A percentile compares a stretch with the other conserved stretches of the same genome.
Evolutionary conservation across 352 stramenopile genomes (phyloP).

Genomic region (Phytophthora pseudosyringae): DNA sequence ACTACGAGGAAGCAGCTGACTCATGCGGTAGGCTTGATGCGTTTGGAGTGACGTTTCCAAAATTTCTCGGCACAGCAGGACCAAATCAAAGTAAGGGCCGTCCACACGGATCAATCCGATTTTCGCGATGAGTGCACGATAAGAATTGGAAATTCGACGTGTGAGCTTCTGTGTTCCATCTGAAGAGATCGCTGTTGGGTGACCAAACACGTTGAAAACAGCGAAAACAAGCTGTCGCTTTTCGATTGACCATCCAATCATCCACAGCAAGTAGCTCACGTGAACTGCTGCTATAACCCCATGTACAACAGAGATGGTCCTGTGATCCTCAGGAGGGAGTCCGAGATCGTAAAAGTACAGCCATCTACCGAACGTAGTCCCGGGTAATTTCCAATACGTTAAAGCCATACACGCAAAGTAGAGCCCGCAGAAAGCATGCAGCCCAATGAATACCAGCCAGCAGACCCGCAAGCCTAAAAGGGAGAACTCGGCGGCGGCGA

Average conservation of each 20-base stretch:
- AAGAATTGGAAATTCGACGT: not conserved
- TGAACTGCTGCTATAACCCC: slow-evolving; percentile 11
- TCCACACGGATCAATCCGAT: slow-evolving; percentile 7
- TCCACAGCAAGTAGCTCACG: slow-evolving; percentile 11
- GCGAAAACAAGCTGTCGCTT: slow-evolving; percentile 7
- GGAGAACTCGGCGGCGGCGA: not conserved
- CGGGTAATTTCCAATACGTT: slow-evolving; percentile 2
- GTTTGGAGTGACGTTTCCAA: slow-evolving; percentile 36
- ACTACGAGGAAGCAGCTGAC: slow-evolving; percentile 27
- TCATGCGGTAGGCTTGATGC: slow-evolving; percentile 36
- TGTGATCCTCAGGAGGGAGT: slow-evolving; percentile 6
- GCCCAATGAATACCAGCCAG: slow-evolving; percentile 4
- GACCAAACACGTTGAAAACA: slow-evolving; percentile 8
- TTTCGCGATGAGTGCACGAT: slow-evolving; percentile 1
- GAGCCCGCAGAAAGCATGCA: slow-evolving; percentile 4
- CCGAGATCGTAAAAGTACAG: slow-evolving; percentile 13
- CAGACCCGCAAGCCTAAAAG: not conserved
- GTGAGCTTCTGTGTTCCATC: not conserved
- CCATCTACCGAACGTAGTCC: slow-evolving; percentile 7
- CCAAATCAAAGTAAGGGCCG: slow-evolving; percentile 26
- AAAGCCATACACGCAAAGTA: slow-evolving; percentile 10
- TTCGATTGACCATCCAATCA: slow-evolving; percentile 20
- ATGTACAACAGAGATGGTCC: slow-evolving; percentile 6
- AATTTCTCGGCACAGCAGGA: slow-evolving; percentile 26
- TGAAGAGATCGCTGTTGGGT: not conserved